Conservation (phyloP, 2,329 filamentous ascomycete genomes). For the Penicillium rolfsii region DNA sequence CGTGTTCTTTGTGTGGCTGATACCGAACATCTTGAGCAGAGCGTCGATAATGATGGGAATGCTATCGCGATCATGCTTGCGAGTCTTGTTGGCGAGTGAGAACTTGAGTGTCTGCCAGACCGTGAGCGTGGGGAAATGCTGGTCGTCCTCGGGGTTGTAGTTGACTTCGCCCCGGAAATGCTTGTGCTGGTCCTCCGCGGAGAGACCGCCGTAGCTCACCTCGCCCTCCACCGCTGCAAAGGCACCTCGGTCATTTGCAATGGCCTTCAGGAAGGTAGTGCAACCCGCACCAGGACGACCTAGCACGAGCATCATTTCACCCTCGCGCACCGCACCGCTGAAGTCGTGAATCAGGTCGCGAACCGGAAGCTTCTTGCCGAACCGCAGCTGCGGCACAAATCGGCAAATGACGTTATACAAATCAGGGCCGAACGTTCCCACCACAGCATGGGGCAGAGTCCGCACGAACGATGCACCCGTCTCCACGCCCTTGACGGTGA, state of each 20-base stretch:
- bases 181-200: constrained; percentile 68
- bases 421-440: constrained; percentile 81
- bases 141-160: constrained; percentile 77
- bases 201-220: constrained; percentile 71
- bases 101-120: constrained; percentile 80
- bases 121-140: constrained; percentile 72
- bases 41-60: constrained; percentile 72
- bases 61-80: constrained; percentile 64
- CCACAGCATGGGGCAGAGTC: constrained; percentile 72
- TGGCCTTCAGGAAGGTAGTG: constrained; percentile 74
- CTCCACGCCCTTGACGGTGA: constrained; percentile 73
- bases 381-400: constrained; percentile 56
- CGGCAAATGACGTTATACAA: constrained; percentile 66
- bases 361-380: constrained; percentile 54
- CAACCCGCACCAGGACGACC: constrained; percentile 75
- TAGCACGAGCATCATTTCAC: constrained; percentile 67
- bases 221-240: constrained; percentile 71
- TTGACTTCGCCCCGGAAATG: constrained; percentile 75
- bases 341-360: constrained; percentile 67
- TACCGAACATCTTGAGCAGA: constrained; percentile 76
- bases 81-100: constrained; percentile 74
- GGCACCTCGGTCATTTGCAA: constrained; percentile 69
- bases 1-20: constrained; percentile 73
- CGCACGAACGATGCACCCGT: constrained; percentile 69
- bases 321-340: constrained; percentile 66